Evolutionary conservation across 2,329 filamentous ascomycete species (phyloP).

Genomic region (Ophidiomyces ophidiicola): DNA sequence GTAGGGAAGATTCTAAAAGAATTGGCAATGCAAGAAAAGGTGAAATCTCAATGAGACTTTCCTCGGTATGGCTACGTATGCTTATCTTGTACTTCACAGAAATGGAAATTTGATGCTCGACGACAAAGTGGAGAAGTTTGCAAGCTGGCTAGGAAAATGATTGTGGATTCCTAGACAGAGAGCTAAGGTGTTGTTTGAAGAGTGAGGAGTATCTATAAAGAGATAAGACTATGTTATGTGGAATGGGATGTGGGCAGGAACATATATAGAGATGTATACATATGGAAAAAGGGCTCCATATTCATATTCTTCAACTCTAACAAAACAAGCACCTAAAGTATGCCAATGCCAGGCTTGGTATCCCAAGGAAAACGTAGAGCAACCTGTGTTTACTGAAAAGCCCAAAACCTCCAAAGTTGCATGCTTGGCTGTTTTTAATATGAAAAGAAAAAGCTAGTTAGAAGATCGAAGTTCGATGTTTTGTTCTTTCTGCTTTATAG

Average conservation of each 20-base stretch:
- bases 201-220: too few species aligned
- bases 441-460: conserved; percentile 1
- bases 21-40: conserved; percentile 14
- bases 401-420: neutral
- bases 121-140: conserved; percentile 16
- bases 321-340: neutral
- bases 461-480: conserved; percentile 6
- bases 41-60: conserved; percentile 1
- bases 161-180: conserved; percentile 7
- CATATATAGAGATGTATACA: too few species aligned
- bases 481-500: conserved; percentile 49
- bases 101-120: conserved; percentile 13
- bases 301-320: neutral
- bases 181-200: too few species aligned
- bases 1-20: conserved; percentile 12
- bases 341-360: too few species aligned
- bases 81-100: conserved; percentile 11
- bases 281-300: too few species aligned
- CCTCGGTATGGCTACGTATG: neutral
- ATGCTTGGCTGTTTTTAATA: too few species aligned
- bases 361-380: neutral
- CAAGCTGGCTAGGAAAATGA: conserved; percentile 16
- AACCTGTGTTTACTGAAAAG: neutral
- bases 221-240: too few species aligned
- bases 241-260: too few species aligned